Base-by-base conservation (phyloP, 2,329 filamentous ascomycete genomes). In the Dendryphion nanum region DNA sequence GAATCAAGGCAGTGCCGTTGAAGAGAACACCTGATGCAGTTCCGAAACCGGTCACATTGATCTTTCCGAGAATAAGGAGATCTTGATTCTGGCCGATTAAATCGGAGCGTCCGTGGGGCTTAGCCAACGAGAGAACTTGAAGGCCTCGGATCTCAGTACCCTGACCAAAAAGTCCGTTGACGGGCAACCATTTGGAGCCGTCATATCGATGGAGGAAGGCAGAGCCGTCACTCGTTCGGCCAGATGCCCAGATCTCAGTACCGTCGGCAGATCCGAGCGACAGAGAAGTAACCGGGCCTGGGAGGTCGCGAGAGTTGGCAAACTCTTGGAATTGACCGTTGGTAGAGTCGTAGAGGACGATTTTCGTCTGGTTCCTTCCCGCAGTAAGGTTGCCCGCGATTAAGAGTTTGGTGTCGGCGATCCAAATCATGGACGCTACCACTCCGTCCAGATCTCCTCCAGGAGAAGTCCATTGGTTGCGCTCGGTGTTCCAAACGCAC, bases 21-120 rank as follows among this genome's bases (percentile, higher is more conserved):
- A 86, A 98, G 18, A 96, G 72, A 6, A 83, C 91, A 6, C 88
- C 89, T 12, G 91, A 95, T 5, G 85, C 88, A 40, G 82, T 83
- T 41, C 91, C 90, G 59, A 89, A 89, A 33, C 72, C 71, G 0
- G 85, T 80, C 14, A 97, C 75, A 48, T 81, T 77, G 50, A 98
- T 79, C 37, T 85, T 79, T 26, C 93, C 93, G n/a, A 88, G 88
- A 34, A 97, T 72, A 67, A 98, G 77, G 23, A 98, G 78, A 4
- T 81, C 77, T 61, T 93, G 81, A 45, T 81, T 74, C 14, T 76
- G 67, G 35, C 81, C 75, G 13, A 98, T 68, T 5, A 89, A 71
- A 24, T 78, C 67, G 2, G 78, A 81, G 12, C 73, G 67, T 23
- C 71, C 78, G 60, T 97, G 93, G 13, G 79, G 68, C 33, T 82